These are phyloP conservation scores for Penicillium bovifimosum DNA, from an alignment of 495 filamentous ascomycete species.

Conservation along the genomic window DNA sequence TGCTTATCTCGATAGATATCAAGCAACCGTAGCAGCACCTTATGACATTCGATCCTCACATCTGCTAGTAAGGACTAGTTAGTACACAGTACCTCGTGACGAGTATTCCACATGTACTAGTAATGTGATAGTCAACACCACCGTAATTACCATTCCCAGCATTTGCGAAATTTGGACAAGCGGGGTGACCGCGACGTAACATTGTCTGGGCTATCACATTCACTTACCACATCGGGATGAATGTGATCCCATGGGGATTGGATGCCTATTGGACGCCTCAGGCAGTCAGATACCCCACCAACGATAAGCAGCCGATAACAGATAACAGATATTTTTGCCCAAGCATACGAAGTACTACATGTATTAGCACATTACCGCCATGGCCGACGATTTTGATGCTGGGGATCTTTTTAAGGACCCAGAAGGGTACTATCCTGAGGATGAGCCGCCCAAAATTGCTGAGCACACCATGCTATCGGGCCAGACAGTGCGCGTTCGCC, in stretches of 20 bases:
- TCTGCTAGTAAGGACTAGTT: too few relatives aligned
- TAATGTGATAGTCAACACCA: background rate
- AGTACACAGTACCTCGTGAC: too few relatives aligned
- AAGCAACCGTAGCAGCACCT: too few relatives aligned
- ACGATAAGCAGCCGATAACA: constrained; percentile 4
- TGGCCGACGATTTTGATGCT: constrained; percentile 37
- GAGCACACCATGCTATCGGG: constrained; percentile 64
- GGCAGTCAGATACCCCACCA: background rate
- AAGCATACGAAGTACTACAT: background rate
- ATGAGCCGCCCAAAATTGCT: constrained; percentile 62
- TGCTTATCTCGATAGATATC: too few relatives aligned
- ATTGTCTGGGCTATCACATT: too few relatives aligned
- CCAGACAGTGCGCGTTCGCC: constrained; percentile 60
- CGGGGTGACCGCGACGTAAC: background rate
- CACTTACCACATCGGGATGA: too few relatives aligned
- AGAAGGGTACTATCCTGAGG: constrained; percentile 65
- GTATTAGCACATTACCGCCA: constrained; percentile 1
- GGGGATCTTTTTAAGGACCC: constrained; percentile 72
- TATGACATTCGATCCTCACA: too few relatives aligned
- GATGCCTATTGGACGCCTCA: background rate
- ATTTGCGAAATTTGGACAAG: too few relatives aligned
- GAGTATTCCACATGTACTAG: too few relatives aligned
- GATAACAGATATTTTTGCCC: constrained; percentile 11
- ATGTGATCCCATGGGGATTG: too few relatives aligned
- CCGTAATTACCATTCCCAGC: background rate